Evolutionary conservation across 129 eudicot species (phyloP).

Genomic region (Scalesia atractyloides): DNA sequence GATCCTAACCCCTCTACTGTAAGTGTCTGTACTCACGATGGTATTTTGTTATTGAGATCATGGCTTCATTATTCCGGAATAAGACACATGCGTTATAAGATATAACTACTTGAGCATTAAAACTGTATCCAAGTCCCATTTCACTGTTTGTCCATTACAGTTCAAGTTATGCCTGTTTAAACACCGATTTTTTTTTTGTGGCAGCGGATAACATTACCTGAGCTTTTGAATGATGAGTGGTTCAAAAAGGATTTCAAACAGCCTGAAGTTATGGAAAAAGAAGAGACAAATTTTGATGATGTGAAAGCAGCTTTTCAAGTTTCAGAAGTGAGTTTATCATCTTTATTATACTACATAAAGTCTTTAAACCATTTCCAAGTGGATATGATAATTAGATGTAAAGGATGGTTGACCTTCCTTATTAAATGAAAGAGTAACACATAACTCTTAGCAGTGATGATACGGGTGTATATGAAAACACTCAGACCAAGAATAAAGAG

Average conservation of each 20-base stretch:
- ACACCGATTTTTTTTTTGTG: slow-evolving; percentile 9
- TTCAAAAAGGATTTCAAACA: slow-evolving; percentile 78
- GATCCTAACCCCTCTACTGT: slow-evolving; percentile 91
- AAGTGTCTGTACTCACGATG: slow-evolving; percentile 23
- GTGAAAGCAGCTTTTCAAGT: slow-evolving; percentile 89
- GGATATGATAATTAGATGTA: background rate
- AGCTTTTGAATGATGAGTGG: slow-evolving; percentile 81
- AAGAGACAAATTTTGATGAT: slow-evolving; percentile 83
- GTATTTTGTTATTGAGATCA: background rate
- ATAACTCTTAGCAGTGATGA: too few relatives aligned
- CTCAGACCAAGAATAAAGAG: too few relatives aligned
- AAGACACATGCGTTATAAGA: too few relatives aligned
- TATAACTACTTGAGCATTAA: too few relatives aligned
- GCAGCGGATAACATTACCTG: slow-evolving; percentile 88
- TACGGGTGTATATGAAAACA: too few relatives aligned
- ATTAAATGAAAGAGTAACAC: too few relatives aligned
- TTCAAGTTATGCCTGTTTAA: background rate
- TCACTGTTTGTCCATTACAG: background rate
- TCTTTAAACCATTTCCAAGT: slow-evolving; percentile 1
- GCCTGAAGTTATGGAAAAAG: slow-evolving; percentile 70
- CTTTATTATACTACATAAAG: slow-evolving; percentile 7
- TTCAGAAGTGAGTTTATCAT: slow-evolving; percentile 62
- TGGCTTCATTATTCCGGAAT: too few relatives aligned
- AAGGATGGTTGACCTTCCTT: background rate
- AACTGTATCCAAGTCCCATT: background rate